A percentile compares a stretch with the other conserved stretches of the same genome.
Conservation (phyloP, 345 rosid species). For the Eucalyptus leucophloia region DNA sequence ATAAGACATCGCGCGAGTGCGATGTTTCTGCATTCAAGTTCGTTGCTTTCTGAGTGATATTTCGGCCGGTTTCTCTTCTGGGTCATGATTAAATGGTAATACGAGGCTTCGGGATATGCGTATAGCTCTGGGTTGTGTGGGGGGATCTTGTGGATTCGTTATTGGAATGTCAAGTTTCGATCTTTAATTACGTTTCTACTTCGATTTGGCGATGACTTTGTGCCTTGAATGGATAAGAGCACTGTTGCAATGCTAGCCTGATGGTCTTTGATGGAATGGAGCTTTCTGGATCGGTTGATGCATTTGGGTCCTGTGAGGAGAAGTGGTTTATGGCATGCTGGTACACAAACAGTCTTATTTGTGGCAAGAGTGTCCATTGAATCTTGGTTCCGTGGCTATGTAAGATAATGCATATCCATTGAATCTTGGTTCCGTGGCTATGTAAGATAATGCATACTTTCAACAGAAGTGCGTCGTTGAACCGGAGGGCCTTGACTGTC, state of each 20-base stretch:
- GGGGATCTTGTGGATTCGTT: background rate
- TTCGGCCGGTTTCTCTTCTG: background rate
- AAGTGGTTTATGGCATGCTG: background rate
- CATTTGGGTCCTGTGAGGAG: background rate
- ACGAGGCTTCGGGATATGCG: background rate
- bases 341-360: background rate
- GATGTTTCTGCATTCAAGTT: background rate
- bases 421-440: background rate
- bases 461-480: slow-evolving; percentile 1
- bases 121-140: background rate
- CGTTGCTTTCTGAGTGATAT: background rate
- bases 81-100: background rate
- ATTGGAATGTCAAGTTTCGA: background rate
- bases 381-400: background rate
- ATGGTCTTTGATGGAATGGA: background rate
- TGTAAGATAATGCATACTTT: background rate
- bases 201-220: background rate
- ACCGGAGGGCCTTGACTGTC: slow-evolving; percentile 15
- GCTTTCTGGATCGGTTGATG: background rate
- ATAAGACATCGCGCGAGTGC: background rate
- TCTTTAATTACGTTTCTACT: background rate
- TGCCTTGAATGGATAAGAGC: background rate
- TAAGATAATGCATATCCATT: background rate
- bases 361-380: background rate
- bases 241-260: background rate